Base-by-base conservation (phyloP, 176 grass and related monocot genomes). In the Carex scoparia region DNA sequence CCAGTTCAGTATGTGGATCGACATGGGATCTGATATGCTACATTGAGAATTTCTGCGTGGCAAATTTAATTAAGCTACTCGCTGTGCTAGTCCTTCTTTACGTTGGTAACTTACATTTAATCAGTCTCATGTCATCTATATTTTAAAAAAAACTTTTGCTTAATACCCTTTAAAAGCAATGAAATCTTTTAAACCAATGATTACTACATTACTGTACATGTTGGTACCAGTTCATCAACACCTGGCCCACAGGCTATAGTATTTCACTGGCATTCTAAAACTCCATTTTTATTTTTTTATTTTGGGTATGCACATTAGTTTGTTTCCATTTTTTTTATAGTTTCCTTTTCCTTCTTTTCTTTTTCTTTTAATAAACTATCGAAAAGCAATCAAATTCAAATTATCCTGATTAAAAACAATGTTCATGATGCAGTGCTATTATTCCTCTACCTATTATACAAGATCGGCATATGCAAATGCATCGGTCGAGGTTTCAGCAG, bases 21-120 rank as follows among this genome's bases (percentile, higher is more conserved):
- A 88, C 65, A 71, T 94, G 89, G 92, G 92, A 91, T 80, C 4
- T 94, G 2, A 65, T 94, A 11, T 94, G 92, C 77, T 94, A 94
- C 75, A 40, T 94, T 7, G 92, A 94, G 6, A 90, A 91, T 57
- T 90, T 94, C 61, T 94, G 90, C 4, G 23, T 94, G 12, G 83
- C 65, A 16, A 89, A 84, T 87, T 90, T 94, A 64, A 44, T 89
- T 49, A 94, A 88, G 75, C 61, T 88, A 37, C 69, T 86, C 12
- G 87, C 56, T 1, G 79, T 88, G 48, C 68, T 91, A 23, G 86
- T 84, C 78, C 86, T 94, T 66, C 42, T 91, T 71, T 91, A 91
- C 35, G 19, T 90, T 3, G 89, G 91, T 94, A 63, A 85, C 23
- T 63, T 51, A 30, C 28, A 69, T 71, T 28, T 83, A 61, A n/a